Base-by-base conservation (phyloP, 345 rosid genomes). In the Populus deltoides region DNA sequence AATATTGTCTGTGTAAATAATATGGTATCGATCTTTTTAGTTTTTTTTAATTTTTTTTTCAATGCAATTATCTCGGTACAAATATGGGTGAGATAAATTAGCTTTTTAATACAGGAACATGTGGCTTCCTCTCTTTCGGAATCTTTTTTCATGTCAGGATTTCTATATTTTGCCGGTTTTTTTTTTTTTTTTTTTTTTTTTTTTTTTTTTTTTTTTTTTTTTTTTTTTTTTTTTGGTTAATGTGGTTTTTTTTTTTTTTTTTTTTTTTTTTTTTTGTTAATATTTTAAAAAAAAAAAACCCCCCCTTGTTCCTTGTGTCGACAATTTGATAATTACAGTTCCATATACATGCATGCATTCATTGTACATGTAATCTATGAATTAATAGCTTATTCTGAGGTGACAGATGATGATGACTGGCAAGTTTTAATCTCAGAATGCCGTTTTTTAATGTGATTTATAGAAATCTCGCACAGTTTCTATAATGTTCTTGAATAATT, bases 71-170 rank as follows among this genome's bases (percentile, higher is more conserved):
- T 33, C 5, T 4, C 0, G 0, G 5, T 4, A 0, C 73, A 76
- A 76, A 20, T 12, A 29, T 33, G 67, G 61, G 71, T 29, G 71
- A 83, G 16, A 76, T 68, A 75, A 72, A 69, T 78, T 78, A 76
- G 65, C 72, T 8, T 66, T 67, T 57, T 61, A 43, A 74, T 80
- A 24, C 9, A 24, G n/a, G 62, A 57, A 57, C 62, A 3, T 57
- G n/a, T 2, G 62, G 62, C 62, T 22, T 22, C 62, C 62, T n/a
- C 25, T 57, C 27, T 2, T 18, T 53, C 22, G 18, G 22, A 53
- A 53, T 53, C 59, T 53, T 57, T 57, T n/a, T 57, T 57, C 11
- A 22, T 57, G 10, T 57, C 12, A 57, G 24, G 8, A 25, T 57
- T 57, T 57, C 62, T 57, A n/a, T 57, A n/a, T 22, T n/a, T 43